These are phyloP conservation scores for Chrysanthemum lavandulifolium DNA, from an alignment of 129 eudicot species.

Conservation along the genomic window DNA sequence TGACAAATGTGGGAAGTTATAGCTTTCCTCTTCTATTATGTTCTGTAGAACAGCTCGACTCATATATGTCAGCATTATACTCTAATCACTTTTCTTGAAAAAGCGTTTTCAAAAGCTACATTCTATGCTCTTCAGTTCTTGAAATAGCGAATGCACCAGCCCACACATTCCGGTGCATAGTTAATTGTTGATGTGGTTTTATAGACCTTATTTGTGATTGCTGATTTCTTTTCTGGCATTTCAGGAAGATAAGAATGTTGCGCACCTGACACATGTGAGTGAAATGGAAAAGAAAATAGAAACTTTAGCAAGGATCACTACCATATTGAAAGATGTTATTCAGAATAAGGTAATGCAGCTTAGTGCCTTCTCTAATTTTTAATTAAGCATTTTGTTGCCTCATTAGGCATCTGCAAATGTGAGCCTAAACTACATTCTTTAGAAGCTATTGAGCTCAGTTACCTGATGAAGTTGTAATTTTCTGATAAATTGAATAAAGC, in stretches of 20 bases:
- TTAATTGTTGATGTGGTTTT: background rate
- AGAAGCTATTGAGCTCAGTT: background rate
- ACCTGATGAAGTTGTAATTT: background rate
- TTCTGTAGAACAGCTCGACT: background rate
- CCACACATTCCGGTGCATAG: background rate
- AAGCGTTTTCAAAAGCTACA: background rate
- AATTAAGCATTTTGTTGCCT: conserved; percentile 1
- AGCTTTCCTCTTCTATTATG: background rate
- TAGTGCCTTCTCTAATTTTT: conserved; percentile 6
- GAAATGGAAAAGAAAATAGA: conserved; percentile 98
- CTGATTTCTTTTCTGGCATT: conserved; percentile 10
- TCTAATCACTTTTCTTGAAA: background rate
- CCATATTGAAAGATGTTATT: conserved; percentile 91
- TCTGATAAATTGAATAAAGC: background rate
- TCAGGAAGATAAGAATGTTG: conserved; percentile 96
- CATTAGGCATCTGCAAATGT: background rate
- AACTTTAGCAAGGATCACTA: conserved; percentile 81
- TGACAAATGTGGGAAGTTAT: background rate
- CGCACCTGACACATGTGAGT: conserved; percentile 89
- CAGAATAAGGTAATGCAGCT: conserved; percentile 74
- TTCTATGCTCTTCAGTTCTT: background rate
- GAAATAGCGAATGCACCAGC: background rate
- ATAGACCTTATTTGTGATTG: conserved; percentile 7
- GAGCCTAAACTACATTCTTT: background rate
- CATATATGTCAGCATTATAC: background rate